Evolutionary conservation across 805 yeast species (phyloP).

Genomic region (Debaryomyces tyrocola): DNA sequence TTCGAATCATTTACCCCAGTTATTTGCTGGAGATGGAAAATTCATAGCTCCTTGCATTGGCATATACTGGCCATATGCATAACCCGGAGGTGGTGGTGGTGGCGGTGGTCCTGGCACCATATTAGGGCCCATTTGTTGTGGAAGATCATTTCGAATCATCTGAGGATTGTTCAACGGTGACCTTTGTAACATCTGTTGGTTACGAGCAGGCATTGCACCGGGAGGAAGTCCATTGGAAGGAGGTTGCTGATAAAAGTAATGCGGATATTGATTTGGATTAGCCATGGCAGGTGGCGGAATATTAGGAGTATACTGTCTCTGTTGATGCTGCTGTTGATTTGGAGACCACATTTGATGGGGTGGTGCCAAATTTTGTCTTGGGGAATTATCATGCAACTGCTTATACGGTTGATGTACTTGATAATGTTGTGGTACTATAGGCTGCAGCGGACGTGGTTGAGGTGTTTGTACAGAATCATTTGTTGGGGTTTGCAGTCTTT

Average conservation of each 20-base stretch:
- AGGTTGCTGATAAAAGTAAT: constrained; percentile 19
- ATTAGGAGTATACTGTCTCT: neutral
- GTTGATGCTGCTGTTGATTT: constrained; percentile 7
- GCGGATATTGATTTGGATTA: constrained; percentile 10
- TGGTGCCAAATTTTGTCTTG: constrained; percentile 19
- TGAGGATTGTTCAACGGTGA: constrained; percentile 9
- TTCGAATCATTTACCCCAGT: constrained; percentile 22
- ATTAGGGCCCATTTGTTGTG: constrained; percentile 13
- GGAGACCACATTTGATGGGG: constrained; percentile 27
- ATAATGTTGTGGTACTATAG: constrained; percentile 10
- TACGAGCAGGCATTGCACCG: constrained; percentile 9
- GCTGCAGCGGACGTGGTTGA: constrained; percentile 7
- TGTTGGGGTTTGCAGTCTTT: constrained; percentile 3
- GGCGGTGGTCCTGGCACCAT: constrained; percentile 29
- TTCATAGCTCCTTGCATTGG: constrained; percentile 33
- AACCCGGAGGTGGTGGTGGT: constrained; percentile 34
- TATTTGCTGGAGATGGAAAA: constrained; percentile 19
- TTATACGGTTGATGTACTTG: constrained; percentile 12
- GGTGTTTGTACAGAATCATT: constrained; percentile 13
- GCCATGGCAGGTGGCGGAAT: constrained; percentile 3
- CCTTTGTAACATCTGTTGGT: constrained; percentile 5
- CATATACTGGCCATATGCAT: constrained; percentile 37
- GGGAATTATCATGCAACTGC: constrained; percentile 13
- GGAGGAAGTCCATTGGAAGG: constrained; percentile 9
- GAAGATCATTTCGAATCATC: constrained; percentile 16